Evolutionary conservation across 176 grass and related monocot genomes (phyloP).

Genomic region (Pharus latifolius): DNA sequence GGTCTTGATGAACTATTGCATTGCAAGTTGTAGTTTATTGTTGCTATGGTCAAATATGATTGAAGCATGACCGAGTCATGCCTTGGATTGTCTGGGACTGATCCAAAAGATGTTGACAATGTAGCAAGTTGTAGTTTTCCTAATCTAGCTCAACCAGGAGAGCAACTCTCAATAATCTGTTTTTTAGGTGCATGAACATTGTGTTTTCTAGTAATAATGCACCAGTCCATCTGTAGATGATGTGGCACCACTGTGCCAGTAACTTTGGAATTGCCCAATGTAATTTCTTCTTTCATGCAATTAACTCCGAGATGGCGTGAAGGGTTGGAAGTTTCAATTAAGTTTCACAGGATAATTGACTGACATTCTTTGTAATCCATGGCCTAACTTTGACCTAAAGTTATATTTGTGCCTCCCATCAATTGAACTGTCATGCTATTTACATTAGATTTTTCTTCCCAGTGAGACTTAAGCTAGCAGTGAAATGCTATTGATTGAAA

Average conservation of each 20-base stretch:
- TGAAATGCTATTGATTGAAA: not conserved
- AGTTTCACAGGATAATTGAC: not conserved
- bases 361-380: too few relatives aligned
- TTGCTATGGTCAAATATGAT: not conserved
- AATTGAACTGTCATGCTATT: too few relatives aligned
- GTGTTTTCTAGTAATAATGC: not conserved
- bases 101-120: not conserved
- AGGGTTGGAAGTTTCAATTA: not conserved
- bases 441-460: not conserved
- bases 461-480: not conserved
- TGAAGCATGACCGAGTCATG: not conserved
- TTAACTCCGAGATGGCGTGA: not conserved
- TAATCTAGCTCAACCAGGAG: not conserved
- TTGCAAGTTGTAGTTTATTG: not conserved
- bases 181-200: not conserved
- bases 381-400: too few relatives aligned
- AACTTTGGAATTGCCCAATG: not conserved
- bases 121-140: not conserved
- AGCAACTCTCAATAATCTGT: not conserved
- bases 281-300: not conserved
- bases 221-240: not conserved
- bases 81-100: not conserved
- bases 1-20: not conserved
- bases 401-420: too few relatives aligned
- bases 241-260: not conserved